Conservation (phyloP, 441 rosid species). For the Macaranga tanarius region DNA sequence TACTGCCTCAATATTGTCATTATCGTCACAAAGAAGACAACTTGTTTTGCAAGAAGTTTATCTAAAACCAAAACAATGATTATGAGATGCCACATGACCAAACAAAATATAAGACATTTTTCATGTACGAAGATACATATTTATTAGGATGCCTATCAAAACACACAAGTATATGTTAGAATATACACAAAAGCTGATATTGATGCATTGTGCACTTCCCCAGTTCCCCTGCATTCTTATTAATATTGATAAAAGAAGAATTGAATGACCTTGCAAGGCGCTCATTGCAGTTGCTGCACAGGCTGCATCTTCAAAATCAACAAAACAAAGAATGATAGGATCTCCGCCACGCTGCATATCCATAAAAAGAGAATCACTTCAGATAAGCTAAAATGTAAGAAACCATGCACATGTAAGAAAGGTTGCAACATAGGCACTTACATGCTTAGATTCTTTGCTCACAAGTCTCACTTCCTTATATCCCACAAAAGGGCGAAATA, state of each 20-base stretch:
- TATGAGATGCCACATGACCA: too few relatives aligned
- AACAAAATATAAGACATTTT: not conserved
- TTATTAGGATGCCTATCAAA: not conserved
- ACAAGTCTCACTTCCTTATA: constrained; percentile 76
- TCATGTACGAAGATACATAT: not conserved
- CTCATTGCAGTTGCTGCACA: constrained; percentile 93
- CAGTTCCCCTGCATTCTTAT: not conserved
- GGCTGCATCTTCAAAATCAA: constrained; percentile 75
- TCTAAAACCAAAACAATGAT: not conserved
- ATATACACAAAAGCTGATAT: not conserved
- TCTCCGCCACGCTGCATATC: constrained; percentile 75
- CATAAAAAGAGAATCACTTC: not conserved
- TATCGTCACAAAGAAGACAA: not conserved
- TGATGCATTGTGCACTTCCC: not conserved
- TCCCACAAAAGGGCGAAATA: constrained; percentile 80
- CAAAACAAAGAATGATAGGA: constrained; percentile 80
- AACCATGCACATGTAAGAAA: not conserved
- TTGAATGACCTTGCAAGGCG: constrained; percentile 72
- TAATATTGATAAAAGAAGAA: not conserved
- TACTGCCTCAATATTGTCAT: not conserved
- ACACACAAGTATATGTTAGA: too few relatives aligned
- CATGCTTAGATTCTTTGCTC: constrained; percentile 69
- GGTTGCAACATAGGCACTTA: constrained; percentile 28
- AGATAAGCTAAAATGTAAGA: not conserved
- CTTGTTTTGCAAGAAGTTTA: not conserved